Percentiles rank a stretch among this genome's conserved stretches.
Evolutionary conservation across 345 rosid species (phyloP).

Genomic region (Schrenkiella parvula): DNA sequence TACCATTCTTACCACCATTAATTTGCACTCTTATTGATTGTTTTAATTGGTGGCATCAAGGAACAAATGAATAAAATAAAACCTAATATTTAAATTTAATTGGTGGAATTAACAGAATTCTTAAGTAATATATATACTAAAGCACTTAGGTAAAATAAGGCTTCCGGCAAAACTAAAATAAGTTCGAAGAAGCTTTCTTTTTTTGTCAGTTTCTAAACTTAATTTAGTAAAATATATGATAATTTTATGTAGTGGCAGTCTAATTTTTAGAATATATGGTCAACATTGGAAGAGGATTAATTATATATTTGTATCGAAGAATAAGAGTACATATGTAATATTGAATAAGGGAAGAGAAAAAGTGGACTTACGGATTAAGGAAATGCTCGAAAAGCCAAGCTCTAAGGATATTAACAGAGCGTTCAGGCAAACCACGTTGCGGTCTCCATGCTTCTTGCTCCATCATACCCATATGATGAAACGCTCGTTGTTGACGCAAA

Average conservation of each 20-base stretch:
- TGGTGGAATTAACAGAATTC: neutral
- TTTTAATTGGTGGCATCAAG: neutral
- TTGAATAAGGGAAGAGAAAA: neutral
- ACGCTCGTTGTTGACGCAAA: conserved; percentile 84
- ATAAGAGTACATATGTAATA: conserved; percentile 5
- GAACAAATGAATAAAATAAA: neutral
- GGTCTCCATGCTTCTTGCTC: conserved; percentile 98
- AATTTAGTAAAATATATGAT: neutral
- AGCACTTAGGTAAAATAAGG: no score
- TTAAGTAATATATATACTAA: neutral
- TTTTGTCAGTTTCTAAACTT: neutral
- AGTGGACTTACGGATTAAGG: conserved; percentile 88
- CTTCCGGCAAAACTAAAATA: neutral
- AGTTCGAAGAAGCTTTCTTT: no score
- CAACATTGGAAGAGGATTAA: neutral
- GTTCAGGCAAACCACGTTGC: conserved; percentile 93
- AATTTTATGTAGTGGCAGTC: neutral
- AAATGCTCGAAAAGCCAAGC: conserved; percentile 99
- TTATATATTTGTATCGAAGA: neutral
- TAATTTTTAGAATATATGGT: neutral
- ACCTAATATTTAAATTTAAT: neutral
- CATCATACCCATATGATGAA: conserved; percentile 94
- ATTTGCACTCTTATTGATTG: neutral
- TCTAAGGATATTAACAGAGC: conserved; percentile 90
- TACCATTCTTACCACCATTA: neutral